These are phyloP conservation scores for Quercus engelmannii DNA, from an alignment of 306 rosid species.

Conservation along the genomic window DNA sequence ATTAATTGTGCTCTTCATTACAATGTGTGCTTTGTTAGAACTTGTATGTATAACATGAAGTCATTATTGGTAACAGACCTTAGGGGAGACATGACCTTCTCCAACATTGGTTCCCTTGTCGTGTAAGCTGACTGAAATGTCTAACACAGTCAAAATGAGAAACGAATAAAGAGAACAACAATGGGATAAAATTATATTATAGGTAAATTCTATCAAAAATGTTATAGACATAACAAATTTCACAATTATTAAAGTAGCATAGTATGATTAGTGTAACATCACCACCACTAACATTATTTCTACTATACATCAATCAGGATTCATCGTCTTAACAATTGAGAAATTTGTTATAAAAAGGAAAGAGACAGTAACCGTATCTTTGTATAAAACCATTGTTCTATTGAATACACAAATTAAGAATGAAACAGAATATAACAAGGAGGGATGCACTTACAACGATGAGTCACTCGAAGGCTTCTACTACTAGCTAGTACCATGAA, in stretches of 20 bases:
- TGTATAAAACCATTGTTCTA: too few relatives aligned
- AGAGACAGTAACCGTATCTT: too few relatives aligned
- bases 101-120: conserved; percentile 11
- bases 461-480: conserved; percentile 41
- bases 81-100: conserved; percentile 5
- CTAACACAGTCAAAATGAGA: conserved; percentile 5
- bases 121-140: conserved; percentile 27
- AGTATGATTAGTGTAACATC: too few relatives aligned
- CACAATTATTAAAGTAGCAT: too few relatives aligned
- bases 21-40: background rate
- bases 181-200: background rate
- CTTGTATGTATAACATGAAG: background rate
- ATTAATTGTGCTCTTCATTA: background rate
- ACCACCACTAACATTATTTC: too few relatives aligned
- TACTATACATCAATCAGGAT: too few relatives aligned
- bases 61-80: conserved; percentile 35
- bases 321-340: too few relatives aligned
- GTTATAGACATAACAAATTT: too few relatives aligned
- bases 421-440: background rate
- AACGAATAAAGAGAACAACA: background rate
- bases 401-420: background rate
- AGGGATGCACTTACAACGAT: conserved; percentile 26
- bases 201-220: too few relatives aligned
- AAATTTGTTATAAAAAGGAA: too few relatives aligned
- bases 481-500: conserved; percentile 34